phyloP scores from a whole-genome alignment of 2,329 filamentous ascomycete genomes.

The Talaromyces sp. region DNA sequence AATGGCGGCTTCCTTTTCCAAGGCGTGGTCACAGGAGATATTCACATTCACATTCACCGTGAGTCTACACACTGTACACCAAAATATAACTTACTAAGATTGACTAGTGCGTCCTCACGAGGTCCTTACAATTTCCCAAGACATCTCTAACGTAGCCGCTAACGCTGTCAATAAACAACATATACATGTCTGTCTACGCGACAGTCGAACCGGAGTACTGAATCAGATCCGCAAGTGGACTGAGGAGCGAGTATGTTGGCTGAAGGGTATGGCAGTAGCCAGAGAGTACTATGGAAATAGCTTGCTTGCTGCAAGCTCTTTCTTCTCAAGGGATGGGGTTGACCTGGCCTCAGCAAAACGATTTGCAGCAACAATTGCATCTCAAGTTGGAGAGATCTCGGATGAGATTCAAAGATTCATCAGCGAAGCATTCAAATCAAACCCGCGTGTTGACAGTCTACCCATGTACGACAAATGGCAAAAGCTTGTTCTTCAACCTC shows the following conservation, averaged over 20 bases:
- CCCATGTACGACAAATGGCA: background rate
- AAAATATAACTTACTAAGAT: background rate
- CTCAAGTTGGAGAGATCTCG: slow-evolving; percentile 17
- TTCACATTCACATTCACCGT: background rate
- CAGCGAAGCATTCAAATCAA: background rate
- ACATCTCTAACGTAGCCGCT: slow-evolving; percentile 15
- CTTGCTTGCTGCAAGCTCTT: slow-evolving; percentile 21
- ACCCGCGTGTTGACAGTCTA: background rate
- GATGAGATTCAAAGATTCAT: background rate
- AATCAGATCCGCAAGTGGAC: slow-evolving; percentile 21
- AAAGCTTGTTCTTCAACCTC: background rate
- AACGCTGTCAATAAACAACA: slow-evolving; percentile 21
- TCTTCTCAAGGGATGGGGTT: slow-evolving; percentile 18
- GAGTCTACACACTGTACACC: background rate
- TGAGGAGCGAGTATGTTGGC: slow-evolving; percentile 13
- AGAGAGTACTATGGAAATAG: slow-evolving; percentile 3
- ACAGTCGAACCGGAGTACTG: slow-evolving; percentile 23
- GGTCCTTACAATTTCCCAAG: background rate
- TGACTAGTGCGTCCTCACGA: background rate
- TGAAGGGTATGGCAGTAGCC: slow-evolving; percentile 12
- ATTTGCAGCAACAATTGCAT: slow-evolving; percentile 25
- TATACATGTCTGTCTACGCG: slow-evolving; percentile 20
- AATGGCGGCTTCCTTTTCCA: background rate
- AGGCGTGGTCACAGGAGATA: background rate
- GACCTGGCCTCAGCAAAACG: slow-evolving; percentile 19